These are phyloP conservation scores for Chlamydomonas urium DNA, from an alignment of 139 green algal species.

Conservation along the genomic window DNA sequence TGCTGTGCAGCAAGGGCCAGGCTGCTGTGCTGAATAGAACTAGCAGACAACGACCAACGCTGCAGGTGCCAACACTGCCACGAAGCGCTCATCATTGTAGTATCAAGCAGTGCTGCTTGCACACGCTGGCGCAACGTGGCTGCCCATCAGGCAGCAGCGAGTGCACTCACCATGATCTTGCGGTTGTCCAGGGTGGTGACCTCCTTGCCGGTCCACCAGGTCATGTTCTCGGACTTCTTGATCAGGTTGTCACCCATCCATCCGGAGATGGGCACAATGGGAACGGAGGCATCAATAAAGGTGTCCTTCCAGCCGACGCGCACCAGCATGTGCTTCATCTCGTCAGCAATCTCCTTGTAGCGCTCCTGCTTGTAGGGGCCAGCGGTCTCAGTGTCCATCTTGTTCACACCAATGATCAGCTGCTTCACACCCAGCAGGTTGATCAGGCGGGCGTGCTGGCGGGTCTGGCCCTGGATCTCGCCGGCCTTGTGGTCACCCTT, in stretches of 20 bases:
- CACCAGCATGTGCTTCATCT: conserved; percentile 91
- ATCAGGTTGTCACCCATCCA: conserved; percentile 99
- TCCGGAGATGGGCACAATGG: conserved; percentile 97
- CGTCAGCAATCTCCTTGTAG: conserved; percentile 96
- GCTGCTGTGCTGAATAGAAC: no score
- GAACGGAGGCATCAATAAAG: conserved; percentile 83
- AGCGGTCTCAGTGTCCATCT: conserved; percentile 94
- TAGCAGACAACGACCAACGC: no score
- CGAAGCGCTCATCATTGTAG: no score
- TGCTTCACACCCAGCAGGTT: conserved; percentile 98
- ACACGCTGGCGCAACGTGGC: no score
- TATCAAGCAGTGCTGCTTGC: no score
- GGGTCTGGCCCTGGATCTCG: conserved; percentile 97
- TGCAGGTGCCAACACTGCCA: no score
- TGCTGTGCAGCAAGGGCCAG: no score
- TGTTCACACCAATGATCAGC: conserved; percentile 93
- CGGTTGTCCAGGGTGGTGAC: conserved; percentile 50
- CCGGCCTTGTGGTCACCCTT: conserved; percentile 96
- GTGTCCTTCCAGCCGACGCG: conserved; percentile 78
- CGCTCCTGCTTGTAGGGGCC: conserved; percentile 88
- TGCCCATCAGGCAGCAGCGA: no score
- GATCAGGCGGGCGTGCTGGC: conserved; percentile 96
- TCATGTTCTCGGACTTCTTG: conserved; percentile 89
- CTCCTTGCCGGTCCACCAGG: conserved; percentile 88
- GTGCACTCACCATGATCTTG: conserved; percentile 23